Conservation (phyloP, 768 basidiomycete genomes). For the Boletus patriciae region DNA sequence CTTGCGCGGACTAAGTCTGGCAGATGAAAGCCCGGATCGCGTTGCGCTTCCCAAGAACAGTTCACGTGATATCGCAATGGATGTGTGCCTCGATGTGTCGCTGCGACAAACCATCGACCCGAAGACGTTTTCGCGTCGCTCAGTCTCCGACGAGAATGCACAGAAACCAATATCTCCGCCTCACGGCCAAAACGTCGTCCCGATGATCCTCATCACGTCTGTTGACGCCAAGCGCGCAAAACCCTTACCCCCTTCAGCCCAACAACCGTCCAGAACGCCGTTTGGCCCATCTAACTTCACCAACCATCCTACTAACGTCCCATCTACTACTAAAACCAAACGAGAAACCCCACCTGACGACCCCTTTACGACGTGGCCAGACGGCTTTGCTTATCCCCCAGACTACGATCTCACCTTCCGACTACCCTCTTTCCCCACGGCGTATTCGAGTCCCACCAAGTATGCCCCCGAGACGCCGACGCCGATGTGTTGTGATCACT, state of each 20-base stretch:
- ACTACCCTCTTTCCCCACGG: constrained; percentile 13
- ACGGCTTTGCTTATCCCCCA: neutral
- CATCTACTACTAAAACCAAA: neutral
- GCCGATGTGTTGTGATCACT: constrained; percentile 25
- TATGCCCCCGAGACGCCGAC: constrained; percentile 27
- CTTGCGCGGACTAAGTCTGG: constrained; percentile 20
- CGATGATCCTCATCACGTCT: constrained; percentile 27
- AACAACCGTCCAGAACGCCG: constrained; percentile 13
- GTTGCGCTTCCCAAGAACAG: neutral
- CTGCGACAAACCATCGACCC: neutral
- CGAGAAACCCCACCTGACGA: constrained; percentile 5
- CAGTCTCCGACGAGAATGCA: neutral
- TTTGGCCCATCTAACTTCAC: constrained; percentile 10
- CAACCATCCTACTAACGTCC: constrained; percentile 9
- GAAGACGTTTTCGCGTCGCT: neutral
- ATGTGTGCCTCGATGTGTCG: neutral
- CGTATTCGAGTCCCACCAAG: neutral
- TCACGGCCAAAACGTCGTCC: constrained; percentile 10
- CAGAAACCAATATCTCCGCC: neutral
- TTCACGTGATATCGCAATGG: constrained; percentile 7
- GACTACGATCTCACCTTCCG: constrained; percentile 10
- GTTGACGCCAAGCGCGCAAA: constrained; percentile 25
- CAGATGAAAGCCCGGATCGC: constrained; percentile 10
- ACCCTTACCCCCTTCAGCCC: constrained; percentile 17
- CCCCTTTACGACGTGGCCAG: constrained; percentile 13